A percentile compares a stretch with the other conserved stretches of the same genome.
Conservation (phyloP, 2,329 filamentous ascomycete species). For the Aspergillus cejpii region DNA sequence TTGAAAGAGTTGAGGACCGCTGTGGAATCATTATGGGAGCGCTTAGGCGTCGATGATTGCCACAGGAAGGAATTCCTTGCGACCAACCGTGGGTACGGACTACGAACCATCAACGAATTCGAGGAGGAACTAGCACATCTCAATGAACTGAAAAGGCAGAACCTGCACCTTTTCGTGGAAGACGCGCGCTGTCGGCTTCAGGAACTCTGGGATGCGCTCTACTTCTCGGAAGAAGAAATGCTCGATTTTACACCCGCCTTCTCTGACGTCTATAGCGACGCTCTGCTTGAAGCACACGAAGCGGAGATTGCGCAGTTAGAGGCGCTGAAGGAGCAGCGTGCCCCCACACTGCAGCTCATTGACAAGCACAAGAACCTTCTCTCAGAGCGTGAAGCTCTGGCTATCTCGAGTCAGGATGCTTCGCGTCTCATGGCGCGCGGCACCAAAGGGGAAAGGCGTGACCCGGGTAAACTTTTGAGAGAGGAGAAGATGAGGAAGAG, state of each 20-base stretch:
- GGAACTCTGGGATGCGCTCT: constrained; percentile 89
- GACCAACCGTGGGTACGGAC: constrained; percentile 79
- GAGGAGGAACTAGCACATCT: constrained; percentile 81
- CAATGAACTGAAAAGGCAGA: constrained; percentile 90
- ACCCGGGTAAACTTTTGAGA: constrained; percentile 84
- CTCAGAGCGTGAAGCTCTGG: constrained; percentile 77
- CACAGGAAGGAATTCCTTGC: constrained; percentile 83
- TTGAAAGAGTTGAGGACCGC: constrained; percentile 67
- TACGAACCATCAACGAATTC: constrained; percentile 90
- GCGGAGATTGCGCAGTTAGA: constrained; percentile 79
- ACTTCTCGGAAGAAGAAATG: constrained; percentile 98
- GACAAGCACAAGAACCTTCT: constrained; percentile 78
- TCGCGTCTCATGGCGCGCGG: constrained; percentile 87
- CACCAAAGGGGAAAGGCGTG: constrained; percentile 86
- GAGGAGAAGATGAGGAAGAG: constrained; percentile 99
- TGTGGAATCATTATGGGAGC: constrained; percentile 85
- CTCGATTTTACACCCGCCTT: constrained; percentile 95
- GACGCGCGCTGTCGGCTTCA: constrained; percentile 86
- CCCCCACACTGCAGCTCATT: constrained; percentile 72
- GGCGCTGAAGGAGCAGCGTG: constrained; percentile 75
- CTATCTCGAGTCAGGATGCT: constrained; percentile 88
- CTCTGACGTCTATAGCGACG: constrained; percentile 94
- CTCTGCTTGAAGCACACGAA: constrained; percentile 89
- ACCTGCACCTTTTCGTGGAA: constrained; percentile 91
- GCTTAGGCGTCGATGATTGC: constrained; percentile 71